Conservation (phyloP, 495 filamentous ascomycete genomes). For the Neurospora sp. region DNA sequence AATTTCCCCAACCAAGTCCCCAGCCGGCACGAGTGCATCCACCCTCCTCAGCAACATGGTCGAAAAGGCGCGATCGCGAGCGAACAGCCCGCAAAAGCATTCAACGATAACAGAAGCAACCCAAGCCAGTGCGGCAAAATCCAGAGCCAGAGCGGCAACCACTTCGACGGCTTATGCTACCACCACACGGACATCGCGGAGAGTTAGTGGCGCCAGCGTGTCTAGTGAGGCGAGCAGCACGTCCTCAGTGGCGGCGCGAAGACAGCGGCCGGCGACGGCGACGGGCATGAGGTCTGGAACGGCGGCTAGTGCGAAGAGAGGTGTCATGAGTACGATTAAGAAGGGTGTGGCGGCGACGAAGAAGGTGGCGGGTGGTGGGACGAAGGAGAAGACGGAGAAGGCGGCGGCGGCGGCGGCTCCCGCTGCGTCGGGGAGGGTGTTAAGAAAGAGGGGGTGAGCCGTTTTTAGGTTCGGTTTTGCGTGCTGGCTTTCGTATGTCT, state of each 20-base stretch:
- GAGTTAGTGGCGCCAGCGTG: constrained; percentile 37
- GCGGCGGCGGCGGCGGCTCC: constrained; percentile 5
- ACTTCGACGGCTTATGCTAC: constrained; percentile 17
- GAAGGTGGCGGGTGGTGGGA: constrained; percentile 19
- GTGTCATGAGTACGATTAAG: constrained; percentile 35
- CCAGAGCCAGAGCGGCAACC: constrained; percentile 21
- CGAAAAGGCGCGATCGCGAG: constrained; percentile 42
- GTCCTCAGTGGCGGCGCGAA: constrained; percentile 26
- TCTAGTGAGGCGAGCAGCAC: constrained; percentile 38
- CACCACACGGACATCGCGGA: constrained; percentile 32
- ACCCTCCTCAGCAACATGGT: constrained; percentile 49
- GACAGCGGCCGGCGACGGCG: constrained; percentile 33
- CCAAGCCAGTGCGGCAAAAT: constrained; percentile 22
- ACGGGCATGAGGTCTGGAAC: constrained; percentile 13
- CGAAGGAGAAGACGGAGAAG: constrained; percentile 28
- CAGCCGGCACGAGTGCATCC: constrained; percentile 13
- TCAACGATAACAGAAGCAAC: constrained; percentile 1
- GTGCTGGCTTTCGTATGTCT: background rate
- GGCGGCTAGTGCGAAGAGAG: constrained; percentile 23
- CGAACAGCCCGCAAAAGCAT: constrained; percentile 9
- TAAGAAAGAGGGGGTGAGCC: constrained; percentile 39
- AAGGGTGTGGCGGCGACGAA: constrained; percentile 26
- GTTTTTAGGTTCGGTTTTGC: constrained; percentile 1
- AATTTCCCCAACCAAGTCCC: constrained; percentile 33
- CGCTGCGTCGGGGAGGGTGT: constrained; percentile 27